Conservation (phyloP, 768 basidiomycete species). For the Collybia nuda region DNA sequence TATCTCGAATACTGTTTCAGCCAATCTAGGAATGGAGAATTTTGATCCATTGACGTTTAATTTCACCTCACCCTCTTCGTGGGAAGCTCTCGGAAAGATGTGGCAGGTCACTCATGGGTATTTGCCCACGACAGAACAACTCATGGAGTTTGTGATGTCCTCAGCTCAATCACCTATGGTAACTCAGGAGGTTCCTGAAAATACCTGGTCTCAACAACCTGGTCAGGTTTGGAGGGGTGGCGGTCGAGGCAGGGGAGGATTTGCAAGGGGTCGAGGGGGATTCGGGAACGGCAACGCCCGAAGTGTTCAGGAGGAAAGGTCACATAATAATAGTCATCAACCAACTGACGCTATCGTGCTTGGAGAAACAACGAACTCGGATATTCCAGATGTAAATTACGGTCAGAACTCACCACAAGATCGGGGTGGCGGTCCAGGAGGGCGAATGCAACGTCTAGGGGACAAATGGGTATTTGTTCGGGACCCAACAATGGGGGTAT, state of each 20-base stretch:
- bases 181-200: constrained; percentile 18
- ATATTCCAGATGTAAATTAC: constrained; percentile 11
- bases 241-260: constrained; percentile 33
- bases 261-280: constrained; percentile 38
- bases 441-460: constrained; percentile 68
- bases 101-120: constrained; percentile 72
- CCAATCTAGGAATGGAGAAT: constrained; percentile 53
- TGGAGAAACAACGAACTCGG: constrained; percentile 38
- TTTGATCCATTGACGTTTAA: constrained; percentile 77
- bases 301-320: constrained; percentile 36
- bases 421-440: constrained; percentile 31
- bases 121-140: constrained; percentile 69
- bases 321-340: constrained; percentile 29
- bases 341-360: constrained; percentile 61
- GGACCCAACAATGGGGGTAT: constrained; percentile 30
- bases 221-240: constrained; percentile 27
- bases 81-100: constrained; percentile 80
- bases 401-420: constrained; percentile 5
- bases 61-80: constrained; percentile 69
- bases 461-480: constrained; percentile 75
- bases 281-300: constrained; percentile 47
- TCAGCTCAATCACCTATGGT: constrained; percentile 24
- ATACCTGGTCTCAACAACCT: constrained; percentile 17
- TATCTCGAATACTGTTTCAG: constrained; percentile 32
- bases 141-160: constrained; percentile 72